Base-by-base conservation (phyloP, 768 basidiomycete genomes). In the Scleroderma citrinum region DNA sequence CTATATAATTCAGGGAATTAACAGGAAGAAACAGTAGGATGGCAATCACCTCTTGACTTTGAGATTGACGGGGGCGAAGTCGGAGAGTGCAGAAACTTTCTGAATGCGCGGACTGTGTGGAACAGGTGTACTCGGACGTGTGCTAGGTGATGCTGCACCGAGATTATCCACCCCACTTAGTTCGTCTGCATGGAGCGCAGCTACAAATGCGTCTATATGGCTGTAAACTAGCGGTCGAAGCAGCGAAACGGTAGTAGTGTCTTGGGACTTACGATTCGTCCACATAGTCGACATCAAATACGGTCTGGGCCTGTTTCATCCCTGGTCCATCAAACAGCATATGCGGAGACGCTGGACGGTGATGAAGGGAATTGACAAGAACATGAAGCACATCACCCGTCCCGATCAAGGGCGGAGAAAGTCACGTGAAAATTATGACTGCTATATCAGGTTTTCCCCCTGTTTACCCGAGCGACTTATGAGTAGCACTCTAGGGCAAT, bases 21-120 rank as follows among this genome's bases (percentile, higher is more conserved):
- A 47, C n/a, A 10, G 13, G 2, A 23, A 36, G 24, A 23, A 10
- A 47, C 17, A 38, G 7, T 10, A 37, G 51, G 20, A 41, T 35
- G 20, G 32, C 21, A 31, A 35, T 31, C 56, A 90, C 90, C 78
- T 81, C 64, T 80, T 84, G 17, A 97, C 83, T 61, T 75, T 85
- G 56, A 91, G 68, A 62, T 96, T 90, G 21, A 97, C 81, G 0
- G 95, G 96, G 5, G 93, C 90, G 57, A 91, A 92, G 63, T 94
- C 92, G 2, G 83, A 87, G 44, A 91, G 69, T 1, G 90, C 89
- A 44, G 87, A 82, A 6, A 94, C 81, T 68, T 90, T 92, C 60
- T 81, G 77, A 20, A 90, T 76, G 16, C 87, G 82, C 6, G 68
- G 68, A 32, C 70, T 69, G 59, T 60, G 55, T 19, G 52, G 56